A percentile compares a stretch with the other conserved stretches of the same genome.
phyloP scores from a whole-genome alignment of 2,329 filamentous ascomycete genomes.

The Myriosclerotinia duriaeana region DNA sequence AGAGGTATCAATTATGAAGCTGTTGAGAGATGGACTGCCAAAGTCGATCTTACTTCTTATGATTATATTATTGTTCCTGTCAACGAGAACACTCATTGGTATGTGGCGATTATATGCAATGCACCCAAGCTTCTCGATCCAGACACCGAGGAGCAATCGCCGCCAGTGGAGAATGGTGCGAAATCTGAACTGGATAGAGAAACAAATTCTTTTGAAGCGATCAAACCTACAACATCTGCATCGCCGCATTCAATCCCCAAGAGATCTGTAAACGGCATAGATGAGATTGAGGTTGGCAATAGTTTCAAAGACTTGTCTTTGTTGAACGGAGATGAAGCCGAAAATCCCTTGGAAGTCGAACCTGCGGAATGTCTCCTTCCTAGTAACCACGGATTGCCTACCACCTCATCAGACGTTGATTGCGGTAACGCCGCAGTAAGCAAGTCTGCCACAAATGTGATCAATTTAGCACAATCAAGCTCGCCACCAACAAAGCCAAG shows the following conservation, averaged over 20 bases:
- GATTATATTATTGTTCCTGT: conserved; percentile 92
- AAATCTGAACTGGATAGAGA: background rate
- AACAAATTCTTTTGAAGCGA: background rate
- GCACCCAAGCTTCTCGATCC: conserved; percentile 59
- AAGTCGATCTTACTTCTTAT: conserved; percentile 77
- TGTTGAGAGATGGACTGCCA: conserved; percentile 84
- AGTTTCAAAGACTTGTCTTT: conserved; percentile 1
- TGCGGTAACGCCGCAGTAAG: background rate
- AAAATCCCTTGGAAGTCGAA: background rate
- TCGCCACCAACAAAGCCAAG: conserved; percentile 9
- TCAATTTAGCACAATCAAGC: conserved; percentile 17
- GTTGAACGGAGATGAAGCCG: background rate
- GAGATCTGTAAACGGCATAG: background rate
- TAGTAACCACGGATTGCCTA: conserved; percentile 3
- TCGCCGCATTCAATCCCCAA: background rate
- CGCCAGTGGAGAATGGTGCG: conserved; percentile 11
- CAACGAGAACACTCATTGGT: conserved; percentile 88
- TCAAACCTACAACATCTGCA: conserved; percentile 10
- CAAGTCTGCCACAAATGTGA: background rate
- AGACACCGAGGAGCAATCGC: conserved; percentile 11
- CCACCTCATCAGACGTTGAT: background rate
- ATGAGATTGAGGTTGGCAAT: background rate
- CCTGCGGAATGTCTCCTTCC: background rate
- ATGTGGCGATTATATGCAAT: conserved; percentile 92
- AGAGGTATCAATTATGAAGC: conserved; percentile 77